Base-by-base conservation (phyloP, 106 monocot species). In the Dendrobium catenatum region DNA sequence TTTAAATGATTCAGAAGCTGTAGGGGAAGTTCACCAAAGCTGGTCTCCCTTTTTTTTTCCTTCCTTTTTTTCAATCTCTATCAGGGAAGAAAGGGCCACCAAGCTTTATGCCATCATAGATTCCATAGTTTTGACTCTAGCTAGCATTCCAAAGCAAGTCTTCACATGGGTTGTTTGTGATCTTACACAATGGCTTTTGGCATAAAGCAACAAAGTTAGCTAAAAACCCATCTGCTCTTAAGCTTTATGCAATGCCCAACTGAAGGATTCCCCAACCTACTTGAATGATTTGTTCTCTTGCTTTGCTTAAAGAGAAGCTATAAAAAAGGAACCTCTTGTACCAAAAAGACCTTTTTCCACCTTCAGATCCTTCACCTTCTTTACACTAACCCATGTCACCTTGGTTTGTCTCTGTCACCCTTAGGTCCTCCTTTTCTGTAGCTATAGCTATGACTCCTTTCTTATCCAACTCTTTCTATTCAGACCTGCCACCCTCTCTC, bases 231-330 rank as follows among this genome's bases (percentile, higher is more conserved):
- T 66, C n/a, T 22, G n/a, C 64, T 8, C 64, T 9, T 26, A 66
- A 9, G n/a, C 22, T 66, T 66, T 66, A 66, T 66, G 64, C 64
- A 66, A 26, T 66, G 64, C 64, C 51, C 64, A 61, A 61, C 64
- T 66, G 22, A 66, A 26, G 64, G 26, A 66, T 66, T 26, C 64
- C 64, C 64, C 64, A 66, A 66, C 64, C 64, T 66, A 66, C 64
- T 66, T n/a, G 22, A 66, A 66, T 66, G 64, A 66, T 24, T 66
- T 66, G 64, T 20, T 20, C 24, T 66, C 64, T 51, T 66, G 64
- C 64, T 66, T 66, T 66, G 64, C 64, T 66, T 66, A 66, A 66
- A 66, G 64, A 66, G 6, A 26, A 20, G 64, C 20, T 26, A 66
- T 66, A 66, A 66, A 26, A 66, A 66, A 66, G 64, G 20, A 66